phyloP scores from a whole-genome alignment of 495 filamentous ascomycete genomes.

The Trichoderma orchidacearum region DNA sequence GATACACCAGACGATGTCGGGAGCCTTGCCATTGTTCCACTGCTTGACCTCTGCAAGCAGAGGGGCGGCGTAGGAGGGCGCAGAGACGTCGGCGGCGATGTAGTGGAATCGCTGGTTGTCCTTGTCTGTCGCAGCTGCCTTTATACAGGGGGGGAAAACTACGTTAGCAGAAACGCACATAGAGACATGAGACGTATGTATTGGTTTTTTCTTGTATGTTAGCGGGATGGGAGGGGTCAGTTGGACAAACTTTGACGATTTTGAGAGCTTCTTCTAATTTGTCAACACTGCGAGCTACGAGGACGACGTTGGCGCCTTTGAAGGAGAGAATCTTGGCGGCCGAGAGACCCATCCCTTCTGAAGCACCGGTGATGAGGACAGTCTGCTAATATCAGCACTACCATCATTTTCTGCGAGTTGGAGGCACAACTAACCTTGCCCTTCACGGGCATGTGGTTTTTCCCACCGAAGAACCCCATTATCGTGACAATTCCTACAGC shows the following conservation, averaged over 20 bases:
- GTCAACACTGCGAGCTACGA: slow-evolving; percentile 61
- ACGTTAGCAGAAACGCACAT: neutral
- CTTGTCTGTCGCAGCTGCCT: slow-evolving; percentile 46
- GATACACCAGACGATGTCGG: slow-evolving; percentile 86
- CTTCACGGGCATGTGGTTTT: slow-evolving; percentile 71
- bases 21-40: slow-evolving; percentile 67
- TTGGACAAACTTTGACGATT: slow-evolving; percentile 41
- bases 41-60: slow-evolving; percentile 57
- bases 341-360: slow-evolving; percentile 78
- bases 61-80: slow-evolving; percentile 47
- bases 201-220: neutral
- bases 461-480: slow-evolving; percentile 49
- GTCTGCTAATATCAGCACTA: slow-evolving; percentile 39
- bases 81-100: slow-evolving; percentile 73
- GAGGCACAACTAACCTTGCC: slow-evolving; percentile 46
- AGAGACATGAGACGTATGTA: neutral
- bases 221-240: neutral
- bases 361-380: slow-evolving; percentile 79
- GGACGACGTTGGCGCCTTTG: slow-evolving; percentile 77
- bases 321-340: slow-evolving; percentile 57
- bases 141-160: no score
- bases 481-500: slow-evolving; percentile 36
- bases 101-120: slow-evolving; percentile 64
- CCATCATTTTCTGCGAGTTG: neutral
- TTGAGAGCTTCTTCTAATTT: slow-evolving; percentile 62